A percentile compares a stretch with the other conserved stretches of the same genome.
Conservation (phyloP, 2,329 filamentous ascomycete species). For the Cladosporium sp. region DNA sequence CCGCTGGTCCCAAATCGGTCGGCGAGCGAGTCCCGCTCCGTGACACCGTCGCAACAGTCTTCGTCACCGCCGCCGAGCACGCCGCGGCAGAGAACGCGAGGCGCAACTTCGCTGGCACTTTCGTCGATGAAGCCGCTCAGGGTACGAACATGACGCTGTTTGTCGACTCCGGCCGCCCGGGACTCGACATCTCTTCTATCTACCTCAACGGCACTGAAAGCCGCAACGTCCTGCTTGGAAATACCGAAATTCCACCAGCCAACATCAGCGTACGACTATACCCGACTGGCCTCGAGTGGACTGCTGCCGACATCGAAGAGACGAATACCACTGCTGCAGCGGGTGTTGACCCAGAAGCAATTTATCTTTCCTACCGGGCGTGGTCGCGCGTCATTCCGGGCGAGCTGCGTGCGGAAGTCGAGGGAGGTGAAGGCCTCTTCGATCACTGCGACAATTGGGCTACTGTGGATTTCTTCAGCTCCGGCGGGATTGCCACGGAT, state of each 20-base stretch:
- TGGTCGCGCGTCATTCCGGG: neutral
- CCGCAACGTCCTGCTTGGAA: neutral
- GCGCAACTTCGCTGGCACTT: neutral
- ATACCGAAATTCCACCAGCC: neutral
- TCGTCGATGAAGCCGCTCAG: slow-evolving; percentile 1
- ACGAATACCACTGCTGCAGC: neutral
- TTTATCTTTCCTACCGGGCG: neutral
- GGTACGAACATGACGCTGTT: neutral
- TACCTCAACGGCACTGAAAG: slow-evolving; percentile 3
- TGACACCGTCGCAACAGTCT: neutral
- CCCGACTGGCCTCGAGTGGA: neutral
- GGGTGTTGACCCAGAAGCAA: neutral
- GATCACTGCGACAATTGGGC: neutral
- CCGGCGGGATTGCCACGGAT: neutral
- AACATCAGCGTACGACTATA: slow-evolving; percentile 2
- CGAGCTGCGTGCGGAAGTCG: neutral
- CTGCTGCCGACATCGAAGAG: neutral
- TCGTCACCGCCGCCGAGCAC: slow-evolving; percentile 4
- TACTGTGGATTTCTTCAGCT: neutral
- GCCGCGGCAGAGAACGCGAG: neutral
- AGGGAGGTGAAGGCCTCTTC: neutral
- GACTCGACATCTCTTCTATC: neutral
- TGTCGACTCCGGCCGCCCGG: neutral
- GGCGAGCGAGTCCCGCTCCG: neutral
- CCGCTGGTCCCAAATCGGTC: neutral